Evolutionary conservation across 1,284 basidiomycete genomes (phyloP).

Genomic region (Ustilago shanxiensis): DNA sequence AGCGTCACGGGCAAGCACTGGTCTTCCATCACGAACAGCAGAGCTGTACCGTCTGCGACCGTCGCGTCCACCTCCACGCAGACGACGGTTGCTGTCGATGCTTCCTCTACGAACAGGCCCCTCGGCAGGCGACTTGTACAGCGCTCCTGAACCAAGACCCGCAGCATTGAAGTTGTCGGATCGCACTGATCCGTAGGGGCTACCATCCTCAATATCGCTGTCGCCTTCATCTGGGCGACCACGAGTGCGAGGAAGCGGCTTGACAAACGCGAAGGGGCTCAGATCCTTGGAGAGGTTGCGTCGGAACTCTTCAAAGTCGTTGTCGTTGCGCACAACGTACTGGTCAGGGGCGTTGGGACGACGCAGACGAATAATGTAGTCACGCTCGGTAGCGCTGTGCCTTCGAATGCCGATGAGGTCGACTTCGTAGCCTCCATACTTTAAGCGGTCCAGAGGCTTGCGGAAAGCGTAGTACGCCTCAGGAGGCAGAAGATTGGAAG

Average conservation of each 20-base stretch:
- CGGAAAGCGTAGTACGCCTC: slow-evolving; percentile 65
- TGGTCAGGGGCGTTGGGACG: slow-evolving; percentile 60
- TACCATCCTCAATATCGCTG: slow-evolving; percentile 43
- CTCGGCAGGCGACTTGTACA: slow-evolving; percentile 24
- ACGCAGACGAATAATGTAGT: slow-evolving; percentile 63
- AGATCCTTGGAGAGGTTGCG: slow-evolving; percentile 60
- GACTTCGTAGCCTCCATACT: slow-evolving; percentile 66
- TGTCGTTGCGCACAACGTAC: slow-evolving; percentile 65
- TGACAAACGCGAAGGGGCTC: slow-evolving; percentile 55
- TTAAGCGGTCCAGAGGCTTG: slow-evolving; percentile 57
- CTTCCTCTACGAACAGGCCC: slow-evolving; percentile 13
- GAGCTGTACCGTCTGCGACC: slow-evolving; percentile 47
- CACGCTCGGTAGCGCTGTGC: slow-evolving; percentile 44
- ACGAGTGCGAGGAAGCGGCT: slow-evolving; percentile 55
- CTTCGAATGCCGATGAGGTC: slow-evolving; percentile 61
- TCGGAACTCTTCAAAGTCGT: slow-evolving; percentile 63
- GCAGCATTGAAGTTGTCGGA: slow-evolving; percentile 45
- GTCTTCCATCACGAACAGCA: slow-evolving; percentile 29
- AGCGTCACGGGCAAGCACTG: slow-evolving; percentile 33
- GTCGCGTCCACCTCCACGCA: slow-evolving; percentile 42
- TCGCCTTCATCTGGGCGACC: slow-evolving; percentile 52
- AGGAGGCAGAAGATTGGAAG: slow-evolving; percentile 61
- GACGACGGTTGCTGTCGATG: slow-evolving; percentile 15
- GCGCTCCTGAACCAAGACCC: slow-evolving; percentile 37
- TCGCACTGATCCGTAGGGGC: slow-evolving; percentile 34